A percentile compares a stretch with the other conserved stretches of the same genome.
Evolutionary conservation across 352 stramenopile species (phyloP).

Genomic region (Globisporangium iwayamae): DNA sequence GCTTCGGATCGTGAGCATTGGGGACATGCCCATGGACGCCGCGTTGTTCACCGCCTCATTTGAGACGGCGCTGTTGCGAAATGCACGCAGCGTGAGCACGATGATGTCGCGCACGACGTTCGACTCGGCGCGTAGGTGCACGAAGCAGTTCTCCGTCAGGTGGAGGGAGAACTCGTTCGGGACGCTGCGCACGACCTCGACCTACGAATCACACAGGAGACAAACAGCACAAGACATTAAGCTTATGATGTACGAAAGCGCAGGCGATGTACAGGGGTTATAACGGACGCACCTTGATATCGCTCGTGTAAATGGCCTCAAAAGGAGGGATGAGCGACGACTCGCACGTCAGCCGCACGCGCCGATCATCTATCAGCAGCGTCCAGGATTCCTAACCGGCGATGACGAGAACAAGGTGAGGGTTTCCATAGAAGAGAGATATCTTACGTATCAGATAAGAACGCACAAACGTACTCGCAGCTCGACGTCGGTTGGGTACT

Average conservation of each 20-base stretch:
- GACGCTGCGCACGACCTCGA: slow-evolving; percentile 50
- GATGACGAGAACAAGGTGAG: background rate
- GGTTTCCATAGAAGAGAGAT: background rate
- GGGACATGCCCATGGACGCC: slow-evolving; percentile 49
- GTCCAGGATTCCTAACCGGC: slow-evolving; percentile 70
- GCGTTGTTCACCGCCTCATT: slow-evolving; percentile 42
- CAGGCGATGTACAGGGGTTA: slow-evolving; percentile 9
- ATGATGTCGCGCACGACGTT: slow-evolving; percentile 79
- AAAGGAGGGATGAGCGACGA: slow-evolving; percentile 78
- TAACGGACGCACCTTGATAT: slow-evolving; percentile 48
- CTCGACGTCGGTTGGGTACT: slow-evolving; percentile 56
- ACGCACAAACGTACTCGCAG: slow-evolving; percentile 36
- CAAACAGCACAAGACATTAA: background rate
- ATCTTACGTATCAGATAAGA: background rate
- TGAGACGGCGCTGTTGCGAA: slow-evolving; percentile 57
- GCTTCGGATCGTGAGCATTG: slow-evolving; percentile 66
- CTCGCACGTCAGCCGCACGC: slow-evolving; percentile 74
- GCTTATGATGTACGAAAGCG: background rate
- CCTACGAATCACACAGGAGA: slow-evolving; percentile 7
- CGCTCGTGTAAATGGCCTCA: slow-evolving; percentile 67
- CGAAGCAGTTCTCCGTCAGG: slow-evolving; percentile 50
- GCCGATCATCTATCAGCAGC: slow-evolving; percentile 72
- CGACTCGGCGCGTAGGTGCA: slow-evolving; percentile 69
- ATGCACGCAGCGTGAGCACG: slow-evolving; percentile 73
- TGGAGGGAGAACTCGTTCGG: slow-evolving; percentile 70